A percentile compares a stretch with the other conserved stretches of the same genome.
Conservation (phyloP, 2,329 filamentous ascomycete species). For the Trichoderma sp. region DNA sequence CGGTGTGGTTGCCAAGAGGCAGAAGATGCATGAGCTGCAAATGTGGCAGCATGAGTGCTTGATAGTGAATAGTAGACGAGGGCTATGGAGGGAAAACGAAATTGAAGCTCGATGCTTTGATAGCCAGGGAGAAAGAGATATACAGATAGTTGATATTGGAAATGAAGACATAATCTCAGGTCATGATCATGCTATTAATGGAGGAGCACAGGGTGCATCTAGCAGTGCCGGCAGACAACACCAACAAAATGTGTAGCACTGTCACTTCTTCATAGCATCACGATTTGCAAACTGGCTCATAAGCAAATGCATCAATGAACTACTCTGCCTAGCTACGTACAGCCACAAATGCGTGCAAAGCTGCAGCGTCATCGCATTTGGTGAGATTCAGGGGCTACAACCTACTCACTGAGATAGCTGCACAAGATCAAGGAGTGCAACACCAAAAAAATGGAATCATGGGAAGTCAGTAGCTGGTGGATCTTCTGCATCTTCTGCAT, state of each 20-base stretch:
- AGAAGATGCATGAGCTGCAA: not conserved
- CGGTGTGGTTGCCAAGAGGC: not conserved
- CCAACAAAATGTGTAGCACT: not conserved
- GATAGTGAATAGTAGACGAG: no score
- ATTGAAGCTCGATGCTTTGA: not conserved
- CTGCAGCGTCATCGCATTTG: not conserved
- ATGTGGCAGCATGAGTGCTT: not conserved
- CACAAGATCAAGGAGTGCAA: not conserved
- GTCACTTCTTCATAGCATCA: not conserved
- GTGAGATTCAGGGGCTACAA: slow-evolving; percentile 1
- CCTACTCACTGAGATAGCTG: not conserved
- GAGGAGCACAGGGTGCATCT: not conserved
- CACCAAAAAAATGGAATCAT: not conserved
- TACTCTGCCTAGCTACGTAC: not conserved
- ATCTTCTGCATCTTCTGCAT: not conserved
- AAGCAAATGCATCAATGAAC: not conserved
- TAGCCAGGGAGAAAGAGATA: no score
- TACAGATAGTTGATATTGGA: not conserved
- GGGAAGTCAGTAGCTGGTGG: not conserved
- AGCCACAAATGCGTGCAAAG: no score
- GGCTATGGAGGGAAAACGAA: not conserved
- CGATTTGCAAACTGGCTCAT: not conserved
- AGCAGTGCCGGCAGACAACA: not conserved
- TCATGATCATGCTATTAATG: not conserved
- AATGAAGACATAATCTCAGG: not conserved